A percentile compares a stretch with the other conserved stretches of the same genome.
phyloP scores from a whole-genome alignment of 495 filamentous ascomycete species.

The Cercophora samala region DNA sequence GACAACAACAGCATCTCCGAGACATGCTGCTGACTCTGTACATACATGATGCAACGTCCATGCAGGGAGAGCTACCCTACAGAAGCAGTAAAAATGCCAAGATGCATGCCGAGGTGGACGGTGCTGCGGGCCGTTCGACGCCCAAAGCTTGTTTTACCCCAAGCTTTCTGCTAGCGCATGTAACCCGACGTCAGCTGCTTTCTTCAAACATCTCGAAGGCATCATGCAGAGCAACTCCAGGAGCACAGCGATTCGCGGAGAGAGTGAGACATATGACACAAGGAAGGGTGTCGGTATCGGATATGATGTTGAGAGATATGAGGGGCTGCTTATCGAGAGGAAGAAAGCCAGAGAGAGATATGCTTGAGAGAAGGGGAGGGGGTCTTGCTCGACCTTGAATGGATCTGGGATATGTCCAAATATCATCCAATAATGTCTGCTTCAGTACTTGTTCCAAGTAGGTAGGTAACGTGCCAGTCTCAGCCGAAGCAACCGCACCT shows the following conservation, averaged over 20 bases:
- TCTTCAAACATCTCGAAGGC: not conserved
- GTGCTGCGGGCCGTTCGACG: not conserved
- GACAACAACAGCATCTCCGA: not conserved
- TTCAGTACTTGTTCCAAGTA: not conserved
- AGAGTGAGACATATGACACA: not conserved
- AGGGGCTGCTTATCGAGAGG: not conserved
- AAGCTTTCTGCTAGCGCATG: constrained; percentile 7
- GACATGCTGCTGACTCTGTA: no score
- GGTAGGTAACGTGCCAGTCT: not conserved
- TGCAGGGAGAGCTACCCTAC: no score
- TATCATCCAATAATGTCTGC: not conserved
- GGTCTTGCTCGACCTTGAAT: not conserved
- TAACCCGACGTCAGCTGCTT: constrained; percentile 14
- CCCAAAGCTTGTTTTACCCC: constrained; percentile 14
- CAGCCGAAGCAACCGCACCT: not conserved
- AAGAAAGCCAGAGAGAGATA: not conserved
- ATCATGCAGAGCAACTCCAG: not conserved
- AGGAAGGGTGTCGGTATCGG: not conserved
- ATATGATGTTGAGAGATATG: not conserved
- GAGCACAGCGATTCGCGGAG: not conserved
- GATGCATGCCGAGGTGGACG: constrained; percentile 5
- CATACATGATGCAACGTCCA: no score
- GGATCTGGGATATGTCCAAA: not conserved
- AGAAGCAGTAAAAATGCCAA: no score
- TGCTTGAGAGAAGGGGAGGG: not conserved